Evolutionary conservation across 768 basidiomycete species (phyloP), one percentile per base, ranked within the genome.

Genomic region (Pseudohyphozyma bogoriensis): DNA sequence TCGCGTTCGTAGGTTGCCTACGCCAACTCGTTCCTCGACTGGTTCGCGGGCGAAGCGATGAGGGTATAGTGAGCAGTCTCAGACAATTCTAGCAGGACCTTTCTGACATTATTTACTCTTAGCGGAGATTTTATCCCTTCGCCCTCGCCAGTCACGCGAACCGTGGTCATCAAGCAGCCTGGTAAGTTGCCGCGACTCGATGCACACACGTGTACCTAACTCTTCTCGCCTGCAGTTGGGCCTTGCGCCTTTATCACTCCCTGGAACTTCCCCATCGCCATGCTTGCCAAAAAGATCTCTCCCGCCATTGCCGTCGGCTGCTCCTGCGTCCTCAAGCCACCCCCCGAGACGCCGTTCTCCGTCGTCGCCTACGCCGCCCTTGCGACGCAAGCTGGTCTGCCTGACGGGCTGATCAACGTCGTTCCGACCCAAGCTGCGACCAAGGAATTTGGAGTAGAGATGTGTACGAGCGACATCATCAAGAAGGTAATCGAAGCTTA

Each of bases 271-370:
- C 47, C 45, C 26, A 61, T 36, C 31, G 51, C 58, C 44, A 61
- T 57, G 56, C 86, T 1, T 84, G 89, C n/a, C 2, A 84, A 89
- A 15, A 92, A 92, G 73, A 76, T 91, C 22, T 87, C 83, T 31
- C 82, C 89, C 35, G 89, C 88, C 29, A 80, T 97, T 22, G 93
- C 92, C 3, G 90, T 89, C 20, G 95, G 95, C n/a, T 96, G 93
- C 72, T 95, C 93, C 0, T 80, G 84, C 0, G 90, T 99, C 51
- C 57, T 68, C 76, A 44, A 56, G 63, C 29, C 39, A 13, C 92
- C 92, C 3, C 31, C 89, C 87, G 29, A 88, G 89, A 0, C 92
- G 92, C 89, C 73, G 70, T 45, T 72, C 76, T 47, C 46, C 6
- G 26, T 47, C 18, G n/a, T 47, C 24, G 46, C 46, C 11, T 78